Evolutionary conservation across 164 flowering plant species (phyloP).

Genomic region (Annona squamosa): DNA sequence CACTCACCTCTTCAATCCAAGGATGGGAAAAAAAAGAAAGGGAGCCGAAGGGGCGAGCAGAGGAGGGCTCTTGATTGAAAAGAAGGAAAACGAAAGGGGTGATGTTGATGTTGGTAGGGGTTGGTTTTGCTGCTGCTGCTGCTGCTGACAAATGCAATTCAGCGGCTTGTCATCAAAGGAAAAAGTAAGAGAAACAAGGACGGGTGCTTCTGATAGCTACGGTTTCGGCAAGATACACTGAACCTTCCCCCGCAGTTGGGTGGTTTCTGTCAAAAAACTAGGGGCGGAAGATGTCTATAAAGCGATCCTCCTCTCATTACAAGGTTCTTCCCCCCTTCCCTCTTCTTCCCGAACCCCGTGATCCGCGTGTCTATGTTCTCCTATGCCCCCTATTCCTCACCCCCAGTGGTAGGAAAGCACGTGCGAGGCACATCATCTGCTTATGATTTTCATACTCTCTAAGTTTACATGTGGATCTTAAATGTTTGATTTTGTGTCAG

Average conservation of each 20-base stretch:
- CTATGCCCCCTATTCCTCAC: no score
- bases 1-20: neutral
- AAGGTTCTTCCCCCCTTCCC: constrained; percentile 50
- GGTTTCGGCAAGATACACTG: constrained; percentile 34
- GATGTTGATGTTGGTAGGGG: neutral
- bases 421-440: no score
- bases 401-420: no score
- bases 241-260: constrained; percentile 25
- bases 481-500: no score
- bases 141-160: neutral
- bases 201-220: neutral
- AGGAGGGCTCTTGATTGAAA: neutral
- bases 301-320: constrained; percentile 7
- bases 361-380: no score
- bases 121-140: neutral
- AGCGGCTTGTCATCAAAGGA: neutral
- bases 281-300: neutral
- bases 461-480: no score
- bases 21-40: neutral
- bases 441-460: no score
- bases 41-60: neutral
- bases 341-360: no score
- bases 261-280: constrained; percentile 15
- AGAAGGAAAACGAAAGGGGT: neutral
- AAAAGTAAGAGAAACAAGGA: neutral